Percentiles rank a stretch among this genome's conserved stretches.
Evolutionary conservation across 2,329 filamentous ascomycete genomes (phyloP).

Genomic region (Alternaria solani): DNA sequence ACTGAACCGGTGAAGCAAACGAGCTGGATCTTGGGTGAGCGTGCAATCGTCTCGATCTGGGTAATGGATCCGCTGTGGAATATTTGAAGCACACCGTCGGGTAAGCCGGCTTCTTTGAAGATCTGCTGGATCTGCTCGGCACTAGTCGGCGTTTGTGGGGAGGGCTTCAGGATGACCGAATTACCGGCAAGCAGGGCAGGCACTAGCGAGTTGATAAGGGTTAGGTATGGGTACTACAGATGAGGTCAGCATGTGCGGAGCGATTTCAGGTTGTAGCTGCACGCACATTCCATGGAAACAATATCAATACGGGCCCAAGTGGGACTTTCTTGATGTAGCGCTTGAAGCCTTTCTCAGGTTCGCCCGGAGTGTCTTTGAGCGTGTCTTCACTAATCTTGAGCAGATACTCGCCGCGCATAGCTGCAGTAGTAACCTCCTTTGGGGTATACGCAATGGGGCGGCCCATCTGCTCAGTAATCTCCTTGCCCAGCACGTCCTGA

Average conservation of each 20-base stretch:
- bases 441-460: slow-evolving; percentile 86
- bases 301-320: slow-evolving; percentile 83
- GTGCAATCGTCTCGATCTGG: slow-evolving; percentile 79
- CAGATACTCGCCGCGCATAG: slow-evolving; percentile 85
- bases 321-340: slow-evolving; percentile 89
- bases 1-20: slow-evolving; percentile 96
- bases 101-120: slow-evolving; percentile 82
- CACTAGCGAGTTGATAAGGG: slow-evolving; percentile 89
- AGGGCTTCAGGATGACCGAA: slow-evolving; percentile 91
- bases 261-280: slow-evolving; percentile 16
- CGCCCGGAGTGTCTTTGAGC: slow-evolving; percentile 81
- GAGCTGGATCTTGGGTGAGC: slow-evolving; percentile 76
- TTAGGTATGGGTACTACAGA: slow-evolving; percentile 87
- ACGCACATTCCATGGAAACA: slow-evolving; percentile 96
- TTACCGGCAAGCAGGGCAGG: slow-evolving; percentile 92
- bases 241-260: slow-evolving; percentile 26
- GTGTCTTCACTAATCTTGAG: slow-evolving; percentile 82
- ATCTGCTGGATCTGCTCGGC: slow-evolving; percentile 82
- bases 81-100: slow-evolving; percentile 84
- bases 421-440: slow-evolving; percentile 83
- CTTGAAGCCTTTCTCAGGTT: slow-evolving; percentile 86
- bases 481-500: slow-evolving; percentile 81
- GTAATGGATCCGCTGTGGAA: slow-evolving; percentile 85
- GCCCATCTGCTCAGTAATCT: slow-evolving; percentile 95
- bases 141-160: slow-evolving; percentile 91